Evolutionary conservation across 441 rosid genomes (phyloP).

Genomic region (Metrosideros polymorpha): DNA sequence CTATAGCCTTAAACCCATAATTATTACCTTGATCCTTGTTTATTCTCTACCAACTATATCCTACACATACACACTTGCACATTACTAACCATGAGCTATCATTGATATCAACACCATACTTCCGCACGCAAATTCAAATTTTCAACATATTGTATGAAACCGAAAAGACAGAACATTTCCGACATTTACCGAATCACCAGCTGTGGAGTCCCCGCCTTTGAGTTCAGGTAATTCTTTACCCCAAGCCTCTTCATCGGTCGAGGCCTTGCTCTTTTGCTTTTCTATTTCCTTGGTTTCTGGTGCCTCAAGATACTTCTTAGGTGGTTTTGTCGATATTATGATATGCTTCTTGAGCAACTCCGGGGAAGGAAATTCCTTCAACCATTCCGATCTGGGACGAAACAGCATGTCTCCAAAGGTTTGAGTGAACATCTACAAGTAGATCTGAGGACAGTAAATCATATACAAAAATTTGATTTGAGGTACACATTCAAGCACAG

Average conservation of each 20-base stretch:
- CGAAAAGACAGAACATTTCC: no score
- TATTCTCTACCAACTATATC: no score
- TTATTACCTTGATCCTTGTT: no score
- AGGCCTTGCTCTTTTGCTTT: neutral
- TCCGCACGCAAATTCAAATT: no score
- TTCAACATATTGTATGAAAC: no score
- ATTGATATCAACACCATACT: no score
- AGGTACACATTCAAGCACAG: no score
- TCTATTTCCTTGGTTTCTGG: neutral
- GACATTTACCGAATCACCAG: no score
- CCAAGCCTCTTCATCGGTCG: neutral
- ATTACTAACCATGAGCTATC: no score
- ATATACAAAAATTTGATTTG: no score
- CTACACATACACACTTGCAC: no score
- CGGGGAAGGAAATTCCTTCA: constrained; percentile 1
- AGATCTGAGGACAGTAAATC: neutral
- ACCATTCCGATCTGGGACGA: neutral
- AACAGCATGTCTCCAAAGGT: constrained; percentile 2
- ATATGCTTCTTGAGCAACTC: neutral
- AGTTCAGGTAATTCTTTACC: neutral
- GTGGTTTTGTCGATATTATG: constrained; percentile 2
- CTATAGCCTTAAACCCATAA: no score
- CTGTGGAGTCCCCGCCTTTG: neutral
- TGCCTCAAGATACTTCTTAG: neutral
- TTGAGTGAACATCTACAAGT: neutral